Evolutionary conservation across 768 basidiomycete genomes (phyloP), one percentile per base, ranked within the genome.

Genomic region (Mycena galopus): DNA sequence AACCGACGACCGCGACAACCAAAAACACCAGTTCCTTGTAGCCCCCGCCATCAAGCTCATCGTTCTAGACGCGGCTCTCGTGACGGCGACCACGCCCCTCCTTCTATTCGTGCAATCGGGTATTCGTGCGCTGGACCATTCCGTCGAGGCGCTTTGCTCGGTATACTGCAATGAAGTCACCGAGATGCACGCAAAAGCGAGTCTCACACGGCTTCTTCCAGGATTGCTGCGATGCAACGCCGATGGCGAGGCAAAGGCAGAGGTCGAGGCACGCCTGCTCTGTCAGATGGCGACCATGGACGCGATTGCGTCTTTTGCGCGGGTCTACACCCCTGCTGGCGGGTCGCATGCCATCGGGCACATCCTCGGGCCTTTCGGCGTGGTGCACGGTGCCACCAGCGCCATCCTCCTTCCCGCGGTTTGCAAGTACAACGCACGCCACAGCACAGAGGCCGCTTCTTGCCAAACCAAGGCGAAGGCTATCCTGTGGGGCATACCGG

Each of bases 1-100:
- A n/a, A 67, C 65, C 4, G 65, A 67, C 65, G 65, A 67, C 56
- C 65, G 65, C 19, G 65, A 67, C 65, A 47, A 67, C 42, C 9
- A 47, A n/a, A 67, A 67, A 25, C 56, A 67, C 33, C 55, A 57
- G 32, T 57, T 67, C 29, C 1, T 58, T 2, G 9, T 50, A 29
- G 12, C 23, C 35, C 14, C 10, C 1, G 55, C 56, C 56, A 47
- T 67, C 29, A n/a, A 27, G 7, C 29, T 67, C 21, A 39, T 58
- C 7, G 35, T 58, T 4, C 21, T 58, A 19, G 55, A 67, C 21
- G 37, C 65, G 1, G 11, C 25, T 4, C 17, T 51, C 4, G 50
- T 51, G 8, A 14, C 50, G 23, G 7, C 9, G 4, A 23, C 2
- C 50, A 51, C 50, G 9, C 50, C 50, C 4, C n/a, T 25, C 9